Percentiles rank a stretch among this genome's conserved stretches.
phyloP scores from a whole-genome alignment of 495 filamentous ascomycete genomes.

The Friedmanniomyces simplex region DNA sequence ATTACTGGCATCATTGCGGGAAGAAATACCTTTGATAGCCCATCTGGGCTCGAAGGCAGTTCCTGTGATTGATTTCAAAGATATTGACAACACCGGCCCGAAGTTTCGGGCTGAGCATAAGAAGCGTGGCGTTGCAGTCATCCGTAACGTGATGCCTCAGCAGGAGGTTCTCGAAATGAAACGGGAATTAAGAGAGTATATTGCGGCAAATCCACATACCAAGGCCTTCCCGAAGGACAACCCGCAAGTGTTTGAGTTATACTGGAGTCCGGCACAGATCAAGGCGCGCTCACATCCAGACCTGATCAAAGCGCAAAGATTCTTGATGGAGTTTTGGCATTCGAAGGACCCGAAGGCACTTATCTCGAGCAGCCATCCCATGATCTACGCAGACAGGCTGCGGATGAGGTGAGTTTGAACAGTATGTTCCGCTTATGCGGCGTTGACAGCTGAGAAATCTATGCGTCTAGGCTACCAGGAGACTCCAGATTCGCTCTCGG shows the following conservation, averaged over 20 bases:
- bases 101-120: constrained; percentile 24
- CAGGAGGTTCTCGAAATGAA: constrained; percentile 31
- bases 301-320: constrained; percentile 55
- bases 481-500: constrained; percentile 75
- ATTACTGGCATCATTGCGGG: constrained; percentile 46
- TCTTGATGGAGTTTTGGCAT: constrained; percentile 68
- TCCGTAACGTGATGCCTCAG: constrained; percentile 30
- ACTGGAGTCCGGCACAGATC: constrained; percentile 73
- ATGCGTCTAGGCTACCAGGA: constrained; percentile 43
- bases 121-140: constrained; percentile 33
- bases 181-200: constrained; percentile 30
- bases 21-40: constrained; percentile 43
- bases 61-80: constrained; percentile 31
- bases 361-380: constrained; percentile 50
- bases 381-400: constrained; percentile 71
- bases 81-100: constrained; percentile 24
- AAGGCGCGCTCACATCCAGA: constrained; percentile 63
- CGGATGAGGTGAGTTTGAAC: constrained; percentile 43
- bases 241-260: constrained; percentile 78
- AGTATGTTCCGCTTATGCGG: too few relatives aligned
- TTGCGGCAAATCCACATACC: constrained; percentile 32
- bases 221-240: constrained; percentile 44
- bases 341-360: constrained; percentile 48
- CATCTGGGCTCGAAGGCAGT: constrained; percentile 33
- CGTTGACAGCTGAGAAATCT: too few relatives aligned